Base-by-base conservation (phyloP, 345 rosid genomes). In the Punica granatum region DNA sequence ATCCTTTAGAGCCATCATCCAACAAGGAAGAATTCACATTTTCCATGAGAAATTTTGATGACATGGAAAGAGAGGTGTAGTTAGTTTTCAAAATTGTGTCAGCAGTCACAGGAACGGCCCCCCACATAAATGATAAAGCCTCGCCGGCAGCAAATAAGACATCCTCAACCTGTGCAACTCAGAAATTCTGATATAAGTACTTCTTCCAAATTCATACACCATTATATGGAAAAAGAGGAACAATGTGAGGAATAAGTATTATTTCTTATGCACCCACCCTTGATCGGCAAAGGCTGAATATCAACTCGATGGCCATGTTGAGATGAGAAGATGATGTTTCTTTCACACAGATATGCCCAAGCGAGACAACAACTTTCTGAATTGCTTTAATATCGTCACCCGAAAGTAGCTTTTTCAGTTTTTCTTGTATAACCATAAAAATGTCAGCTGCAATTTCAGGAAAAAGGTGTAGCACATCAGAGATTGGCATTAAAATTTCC, bases 71-170 rank as follows among this genome's bases (percentile, higher is more conserved):
- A 37, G 98, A 88, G 66, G 84, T 77, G 79, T 80, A 93, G 75
- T 88, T 88, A 34, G 97, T 93, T 79, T 85, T 90, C 69, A 90
- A 90, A 84, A 93, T 86, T 79, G 84, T 68, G 69, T 93, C 96
- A 64, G 92, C 88, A 34, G 97, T 87, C 66, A 88, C 92, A 75
- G 96, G 96, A 63, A 89, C 88, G 46, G 94, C 83, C 48, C 97
- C 97, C 98, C 98, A 93, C 70, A 93, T 70, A 78, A 93, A 93
- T 66, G 98, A 79, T 59, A 93, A 73, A 69, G 94, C 97, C 78
- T 93, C 98, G 73, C 98, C 98, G 69, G 88, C 97, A 59, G 98
- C 96, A 84, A 93, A 93, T 65, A 93, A 80, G 67, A 89, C 74
- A 78, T 93, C 97, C 85, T 93, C 98, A 77, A 88, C 98, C 98